Percentiles rank a stretch among this genome's conserved stretches.
Conservation (phyloP, 2,329 filamentous ascomycete genomes). For the Raffaelea albimanens region DNA sequence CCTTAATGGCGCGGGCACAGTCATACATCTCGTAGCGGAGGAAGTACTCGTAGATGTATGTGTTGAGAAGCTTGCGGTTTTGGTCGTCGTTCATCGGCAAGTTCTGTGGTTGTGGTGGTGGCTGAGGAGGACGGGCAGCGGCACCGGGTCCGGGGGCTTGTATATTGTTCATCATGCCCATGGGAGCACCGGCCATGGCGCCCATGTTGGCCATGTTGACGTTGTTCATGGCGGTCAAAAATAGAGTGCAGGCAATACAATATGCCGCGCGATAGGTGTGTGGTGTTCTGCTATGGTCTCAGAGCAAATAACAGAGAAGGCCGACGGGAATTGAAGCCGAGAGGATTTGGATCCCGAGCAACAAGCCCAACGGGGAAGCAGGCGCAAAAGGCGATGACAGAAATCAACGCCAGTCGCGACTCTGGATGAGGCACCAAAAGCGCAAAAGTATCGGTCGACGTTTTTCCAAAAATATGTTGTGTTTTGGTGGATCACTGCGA, state of each 20-base stretch:
- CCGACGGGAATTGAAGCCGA: background rate
- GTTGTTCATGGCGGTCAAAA: slow-evolving; percentile 50
- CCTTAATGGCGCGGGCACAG: slow-evolving; percentile 66
- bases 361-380: too few species aligned
- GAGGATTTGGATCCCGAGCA: too few species aligned
- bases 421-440: too few species aligned
- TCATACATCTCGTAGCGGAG: slow-evolving; percentile 77
- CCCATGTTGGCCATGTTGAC: slow-evolving; percentile 61
- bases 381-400: too few species aligned
- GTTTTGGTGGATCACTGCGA: too few species aligned
- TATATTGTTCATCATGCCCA: slow-evolving; percentile 60
- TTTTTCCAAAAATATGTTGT: too few species aligned
- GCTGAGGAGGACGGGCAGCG: background rate
- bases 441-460: too few species aligned
- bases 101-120: slow-evolving; percentile 16
- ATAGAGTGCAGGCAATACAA: background rate
- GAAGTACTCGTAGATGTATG: slow-evolving; percentile 88
- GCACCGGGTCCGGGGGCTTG: slow-evolving; percentile 22
- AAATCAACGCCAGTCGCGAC: too few species aligned
- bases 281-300: too few species aligned
- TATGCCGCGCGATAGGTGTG: background rate
- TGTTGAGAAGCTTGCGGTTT: slow-evolving; percentile 58
- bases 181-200: slow-evolving; percentile 55
- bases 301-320: background rate
- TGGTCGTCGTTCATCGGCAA: slow-evolving; percentile 31